Conservation (phyloP, 2,329 filamentous ascomycete species). For the Pseudocercospora eumusae region DNA sequence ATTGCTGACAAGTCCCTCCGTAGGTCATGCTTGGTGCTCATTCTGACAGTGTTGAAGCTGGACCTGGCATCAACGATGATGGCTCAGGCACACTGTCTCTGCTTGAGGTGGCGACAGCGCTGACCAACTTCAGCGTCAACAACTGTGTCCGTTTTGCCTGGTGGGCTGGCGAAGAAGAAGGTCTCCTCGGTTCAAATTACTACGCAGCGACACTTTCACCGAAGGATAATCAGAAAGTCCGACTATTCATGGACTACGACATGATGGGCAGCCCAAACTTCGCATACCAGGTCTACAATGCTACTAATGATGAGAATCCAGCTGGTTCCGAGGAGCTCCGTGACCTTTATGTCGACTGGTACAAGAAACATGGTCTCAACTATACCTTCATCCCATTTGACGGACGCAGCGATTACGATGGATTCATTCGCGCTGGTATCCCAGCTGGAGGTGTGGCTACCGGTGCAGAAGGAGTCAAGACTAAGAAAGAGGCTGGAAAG, state of each 20-base stretch:
- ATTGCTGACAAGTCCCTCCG: neutral
- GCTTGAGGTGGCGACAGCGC: constrained; percentile 59
- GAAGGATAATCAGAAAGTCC: constrained; percentile 58
- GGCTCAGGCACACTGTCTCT: constrained; percentile 66
- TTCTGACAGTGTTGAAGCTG: constrained; percentile 50
- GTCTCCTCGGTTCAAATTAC: constrained; percentile 61
- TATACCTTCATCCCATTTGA: constrained; percentile 27
- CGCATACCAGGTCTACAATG: constrained; percentile 58
- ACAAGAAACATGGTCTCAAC: constrained; percentile 24
- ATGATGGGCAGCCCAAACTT: constrained; percentile 68
- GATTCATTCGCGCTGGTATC: constrained; percentile 27
- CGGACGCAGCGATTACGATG: constrained; percentile 27
- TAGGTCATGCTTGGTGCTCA: constrained; percentile 39
- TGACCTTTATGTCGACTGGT: constrained; percentile 25
- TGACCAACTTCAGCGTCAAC: constrained; percentile 71
- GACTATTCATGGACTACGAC: constrained; percentile 69
- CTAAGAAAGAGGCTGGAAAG: constrained; percentile 61
- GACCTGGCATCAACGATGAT: constrained; percentile 76
- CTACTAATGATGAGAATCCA: constrained; percentile 22
- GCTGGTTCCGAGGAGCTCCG: constrained; percentile 25
- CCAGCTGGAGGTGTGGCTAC: constrained; percentile 26
- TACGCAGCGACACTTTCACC: constrained; percentile 50
- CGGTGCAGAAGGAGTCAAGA: constrained; percentile 68
- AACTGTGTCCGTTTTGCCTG: constrained; percentile 69
- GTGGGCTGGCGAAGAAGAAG: constrained; percentile 64